Evolutionary conservation across 257 asterid genomes (phyloP).

Genomic region (Solanum virginianum): DNA sequence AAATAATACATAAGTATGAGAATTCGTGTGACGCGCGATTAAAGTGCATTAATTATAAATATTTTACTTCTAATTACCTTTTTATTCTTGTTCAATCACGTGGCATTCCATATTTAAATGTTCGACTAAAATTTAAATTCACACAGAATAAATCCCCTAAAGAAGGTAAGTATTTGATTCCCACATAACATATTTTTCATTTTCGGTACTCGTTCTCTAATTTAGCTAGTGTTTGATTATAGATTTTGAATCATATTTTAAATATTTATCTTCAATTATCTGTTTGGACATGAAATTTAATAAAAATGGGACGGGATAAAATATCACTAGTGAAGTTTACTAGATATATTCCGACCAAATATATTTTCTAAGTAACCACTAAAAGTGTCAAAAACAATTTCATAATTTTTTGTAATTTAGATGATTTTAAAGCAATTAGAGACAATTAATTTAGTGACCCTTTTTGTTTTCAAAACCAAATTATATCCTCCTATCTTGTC

Average conservation of each 20-base stretch:
- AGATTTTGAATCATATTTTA: not conserved
- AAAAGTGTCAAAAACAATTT: not conserved
- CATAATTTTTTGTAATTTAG: not conserved
- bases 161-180: not conserved
- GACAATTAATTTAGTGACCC: not conserved
- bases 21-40: not conserved
- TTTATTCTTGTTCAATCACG: rapidly evolving
- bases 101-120: not conserved
- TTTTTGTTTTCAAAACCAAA: not conserved
- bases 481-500: not conserved
- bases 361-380: too few species aligned
- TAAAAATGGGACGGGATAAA: too few species aligned
- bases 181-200: not conserved
- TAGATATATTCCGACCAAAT: not conserved
- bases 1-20: not conserved
- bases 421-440: not conserved
- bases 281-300: not conserved
- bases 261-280: not conserved
- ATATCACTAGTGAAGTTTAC: not conserved
- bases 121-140: not conserved
- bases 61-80: not conserved
- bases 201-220: not conserved
- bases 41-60: not conserved
- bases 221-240: not conserved
- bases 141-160: not conserved